These are phyloP conservation scores for Lineolata rhizophorae DNA, from an alignment of 495 filamentous ascomycete genomes.

Conservation along the genomic window DNA sequence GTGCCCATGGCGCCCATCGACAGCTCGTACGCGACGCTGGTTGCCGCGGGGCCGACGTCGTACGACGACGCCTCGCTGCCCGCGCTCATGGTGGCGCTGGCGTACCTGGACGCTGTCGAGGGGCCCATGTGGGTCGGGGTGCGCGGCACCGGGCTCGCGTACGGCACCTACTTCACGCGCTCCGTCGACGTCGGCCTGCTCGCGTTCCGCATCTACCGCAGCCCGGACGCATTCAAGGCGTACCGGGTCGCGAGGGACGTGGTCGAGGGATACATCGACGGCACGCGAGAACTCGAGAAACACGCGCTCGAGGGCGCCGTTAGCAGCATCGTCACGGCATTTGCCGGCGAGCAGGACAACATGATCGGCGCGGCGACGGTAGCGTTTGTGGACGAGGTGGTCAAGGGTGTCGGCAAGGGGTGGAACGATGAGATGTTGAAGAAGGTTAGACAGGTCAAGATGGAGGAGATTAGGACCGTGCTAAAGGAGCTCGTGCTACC, in stretches of 20 bases:
- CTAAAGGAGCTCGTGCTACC: constrained; percentile 57
- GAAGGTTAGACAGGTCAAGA: constrained; percentile 49
- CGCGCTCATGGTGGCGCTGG: constrained; percentile 61
- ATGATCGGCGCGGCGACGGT: constrained; percentile 56
- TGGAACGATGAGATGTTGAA: constrained; percentile 58
- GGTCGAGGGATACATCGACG: constrained; percentile 44
- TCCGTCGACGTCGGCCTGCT: constrained; percentile 60
- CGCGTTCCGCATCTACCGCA: constrained; percentile 66
- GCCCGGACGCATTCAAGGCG: constrained; percentile 73
- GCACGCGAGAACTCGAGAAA: constrained; percentile 43
- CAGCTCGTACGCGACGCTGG: constrained; percentile 67
- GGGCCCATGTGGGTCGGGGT: constrained; percentile 85
- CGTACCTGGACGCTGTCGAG: constrained; percentile 84
- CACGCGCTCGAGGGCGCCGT: constrained; percentile 75
- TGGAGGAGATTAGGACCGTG: constrained; percentile 54
- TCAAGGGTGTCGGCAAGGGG: constrained; percentile 52
- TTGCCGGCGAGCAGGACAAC: constrained; percentile 72
- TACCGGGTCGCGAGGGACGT: constrained; percentile 55
- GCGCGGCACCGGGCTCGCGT: constrained; percentile 79
- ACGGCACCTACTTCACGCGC: constrained; percentile 55
- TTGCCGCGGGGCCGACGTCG: constrained; percentile 47
- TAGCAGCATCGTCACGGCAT: constrained; percentile 59
- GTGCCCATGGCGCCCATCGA: constrained; percentile 86
- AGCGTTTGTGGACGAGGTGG: constrained; percentile 63
- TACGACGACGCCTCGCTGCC: constrained; percentile 60